These are phyloP conservation scores for Botrytis pseudocinerea DNA, from an alignment of 2,329 filamentous ascomycete genomes.

Conservation along the genomic window DNA sequence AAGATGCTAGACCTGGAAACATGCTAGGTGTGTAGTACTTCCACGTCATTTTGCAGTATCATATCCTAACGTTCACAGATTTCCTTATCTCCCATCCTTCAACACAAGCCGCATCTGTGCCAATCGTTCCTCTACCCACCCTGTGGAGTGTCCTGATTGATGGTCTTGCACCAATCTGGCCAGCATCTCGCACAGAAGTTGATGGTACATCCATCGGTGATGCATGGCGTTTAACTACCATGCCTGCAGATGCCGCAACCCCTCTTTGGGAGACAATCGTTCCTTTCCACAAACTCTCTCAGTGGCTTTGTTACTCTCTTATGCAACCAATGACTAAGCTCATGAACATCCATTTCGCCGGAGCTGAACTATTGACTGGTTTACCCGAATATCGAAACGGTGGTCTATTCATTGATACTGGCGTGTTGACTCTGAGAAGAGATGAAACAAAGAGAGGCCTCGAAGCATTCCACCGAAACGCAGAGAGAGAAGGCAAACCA, in stretches of 20 bases:
- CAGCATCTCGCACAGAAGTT: slow-evolving; percentile 78
- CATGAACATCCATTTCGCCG: slow-evolving; percentile 77
- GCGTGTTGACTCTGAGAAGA: slow-evolving; percentile 73
- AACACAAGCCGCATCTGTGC: slow-evolving; percentile 83
- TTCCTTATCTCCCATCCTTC: slow-evolving; percentile 90
- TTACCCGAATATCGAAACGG: slow-evolving; percentile 92
- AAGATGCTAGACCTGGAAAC: slow-evolving; percentile 82
- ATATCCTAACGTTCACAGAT: slow-evolving; percentile 55
- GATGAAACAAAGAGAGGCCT: slow-evolving; percentile 71
- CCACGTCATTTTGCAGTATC: slow-evolving; percentile 4
- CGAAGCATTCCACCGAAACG: slow-evolving; percentile 68
- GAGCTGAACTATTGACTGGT: slow-evolving; percentile 79
- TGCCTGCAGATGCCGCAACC: slow-evolving; percentile 58
- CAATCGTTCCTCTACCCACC: slow-evolving; percentile 82
- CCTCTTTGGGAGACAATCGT: slow-evolving; percentile 78
- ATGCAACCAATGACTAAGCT: slow-evolving; percentile 88
- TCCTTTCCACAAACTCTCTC: slow-evolving; percentile 91
- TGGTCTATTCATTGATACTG: slow-evolving; percentile 81
- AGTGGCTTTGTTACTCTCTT: slow-evolving; percentile 92
- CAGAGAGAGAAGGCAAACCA: slow-evolving; percentile 69
- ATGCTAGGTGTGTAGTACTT: slow-evolving; percentile 74
- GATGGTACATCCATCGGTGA: slow-evolving; percentile 87
- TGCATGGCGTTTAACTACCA: slow-evolving; percentile 85
- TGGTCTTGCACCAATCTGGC: slow-evolving; percentile 86
- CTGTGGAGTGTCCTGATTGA: slow-evolving; percentile 91